A percentile compares a stretch with the other conserved stretches of the same genome.
phyloP scores from a whole-genome alignment of 352 stramenopile genomes.

The Phytophthora podocarpi region DNA sequence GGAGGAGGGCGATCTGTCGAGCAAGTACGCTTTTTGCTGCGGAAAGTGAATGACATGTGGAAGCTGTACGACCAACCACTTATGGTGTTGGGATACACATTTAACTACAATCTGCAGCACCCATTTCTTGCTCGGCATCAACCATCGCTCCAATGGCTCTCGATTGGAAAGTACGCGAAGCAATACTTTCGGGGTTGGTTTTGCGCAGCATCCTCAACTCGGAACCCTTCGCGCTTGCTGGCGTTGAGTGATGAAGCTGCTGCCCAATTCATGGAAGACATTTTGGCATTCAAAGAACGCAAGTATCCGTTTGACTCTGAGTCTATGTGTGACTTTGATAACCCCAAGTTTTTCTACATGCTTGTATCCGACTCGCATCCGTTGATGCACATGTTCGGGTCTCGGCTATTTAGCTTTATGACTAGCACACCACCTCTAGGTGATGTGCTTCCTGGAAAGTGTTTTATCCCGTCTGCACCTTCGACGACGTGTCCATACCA shows the following conservation, averaged over 20 bases:
- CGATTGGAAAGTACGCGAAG: slow-evolving; percentile 78
- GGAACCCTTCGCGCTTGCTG: slow-evolving; percentile 33
- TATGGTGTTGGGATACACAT: slow-evolving; percentile 71
- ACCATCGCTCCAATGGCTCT: slow-evolving; percentile 68
- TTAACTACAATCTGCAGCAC: slow-evolving; percentile 76
- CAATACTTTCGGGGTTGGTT: slow-evolving; percentile 81
- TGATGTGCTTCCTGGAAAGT: slow-evolving; percentile 47
- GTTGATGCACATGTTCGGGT: slow-evolving; percentile 77
- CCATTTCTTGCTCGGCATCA: slow-evolving; percentile 54
- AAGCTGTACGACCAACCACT: slow-evolving; percentile 78
- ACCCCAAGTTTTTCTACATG: slow-evolving; percentile 74
- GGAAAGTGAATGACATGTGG: slow-evolving; percentile 71
- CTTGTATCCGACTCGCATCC: slow-evolving; percentile 79
- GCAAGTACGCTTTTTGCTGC: slow-evolving; percentile 63
- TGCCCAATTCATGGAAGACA: slow-evolving; percentile 72
- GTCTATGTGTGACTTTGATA: slow-evolving; percentile 79
- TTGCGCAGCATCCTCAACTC: slow-evolving; percentile 39
- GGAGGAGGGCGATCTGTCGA: slow-evolving; percentile 50
- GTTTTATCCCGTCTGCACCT: slow-evolving; percentile 59
- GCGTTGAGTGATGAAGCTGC: slow-evolving; percentile 58
- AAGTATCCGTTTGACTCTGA: slow-evolving; percentile 80
- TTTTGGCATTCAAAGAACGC: slow-evolving; percentile 75
- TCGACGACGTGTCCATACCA: slow-evolving; percentile 37
- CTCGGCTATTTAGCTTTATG: slow-evolving; percentile 73
- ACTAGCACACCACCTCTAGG: slow-evolving; percentile 56